phyloP scores from a whole-genome alignment of 306 rosid genomes.

The Amphicarpaea edgeworthii region DNA sequence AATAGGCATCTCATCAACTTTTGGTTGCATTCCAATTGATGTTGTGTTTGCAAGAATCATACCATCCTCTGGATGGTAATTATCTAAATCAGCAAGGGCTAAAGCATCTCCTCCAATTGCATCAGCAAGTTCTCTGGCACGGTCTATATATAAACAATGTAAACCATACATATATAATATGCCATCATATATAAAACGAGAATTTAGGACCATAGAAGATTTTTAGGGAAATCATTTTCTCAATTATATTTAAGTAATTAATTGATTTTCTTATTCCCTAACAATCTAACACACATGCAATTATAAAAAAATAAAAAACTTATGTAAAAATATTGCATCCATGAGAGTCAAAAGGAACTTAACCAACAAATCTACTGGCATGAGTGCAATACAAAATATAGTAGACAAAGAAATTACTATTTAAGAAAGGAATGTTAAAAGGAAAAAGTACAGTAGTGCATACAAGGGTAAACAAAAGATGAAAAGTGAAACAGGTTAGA shows the following conservation, averaged over 20 bases:
- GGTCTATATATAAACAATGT: conserved; percentile 59
- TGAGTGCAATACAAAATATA: conserved; percentile 13
- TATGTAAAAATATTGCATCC: background rate
- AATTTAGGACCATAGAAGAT: background rate
- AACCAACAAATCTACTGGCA: conserved; percentile 24
- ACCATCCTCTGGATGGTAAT: conserved; percentile 81
- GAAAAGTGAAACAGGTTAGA: background rate
- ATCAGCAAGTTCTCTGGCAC: conserved; percentile 90
- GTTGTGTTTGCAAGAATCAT: conserved; percentile 97
- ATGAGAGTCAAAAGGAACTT: conserved; percentile 11
- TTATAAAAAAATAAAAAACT: conserved; percentile 37
- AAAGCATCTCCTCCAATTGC: conserved; percentile 80
- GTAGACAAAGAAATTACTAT: conserved; percentile 13
- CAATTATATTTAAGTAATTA: too few species aligned
- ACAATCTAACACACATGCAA: background rate
- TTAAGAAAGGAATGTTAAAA: background rate
- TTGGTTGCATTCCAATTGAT: conserved; percentile 96
- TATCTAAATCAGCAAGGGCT: conserved; percentile 75
- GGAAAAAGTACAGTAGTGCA: conserved; percentile 25
- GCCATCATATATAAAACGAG: conserved; percentile 8
- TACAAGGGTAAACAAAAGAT: conserved; percentile 26
- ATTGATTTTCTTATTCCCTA: too few species aligned
- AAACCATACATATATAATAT: conserved; percentile 33
- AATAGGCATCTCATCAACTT: conserved; percentile 82
- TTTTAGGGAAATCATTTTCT: background rate